phyloP scores from a whole-genome alignment of 1,284 basidiomycete species.

The Moesziomyces aphidis region DNA sequence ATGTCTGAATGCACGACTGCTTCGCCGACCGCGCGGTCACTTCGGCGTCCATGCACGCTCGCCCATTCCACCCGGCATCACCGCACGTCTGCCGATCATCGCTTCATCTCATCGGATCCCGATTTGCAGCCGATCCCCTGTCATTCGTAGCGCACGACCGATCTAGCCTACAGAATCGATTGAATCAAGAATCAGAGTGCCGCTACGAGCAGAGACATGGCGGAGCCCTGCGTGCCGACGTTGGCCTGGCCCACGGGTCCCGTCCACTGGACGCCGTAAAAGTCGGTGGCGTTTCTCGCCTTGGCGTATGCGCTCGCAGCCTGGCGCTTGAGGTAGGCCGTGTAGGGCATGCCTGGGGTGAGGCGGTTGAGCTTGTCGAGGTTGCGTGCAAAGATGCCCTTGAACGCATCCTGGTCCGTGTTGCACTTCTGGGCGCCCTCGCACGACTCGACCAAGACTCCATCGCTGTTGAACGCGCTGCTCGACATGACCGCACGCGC shows the following conservation, averaged over 20 bases:
- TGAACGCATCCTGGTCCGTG: slow-evolving; percentile 23
- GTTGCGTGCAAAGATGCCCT: slow-evolving; percentile 17
- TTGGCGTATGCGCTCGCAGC: slow-evolving; percentile 5
- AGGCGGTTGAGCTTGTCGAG: slow-evolving; percentile 12
- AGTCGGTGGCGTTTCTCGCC: slow-evolving; percentile 12
- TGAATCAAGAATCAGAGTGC: slow-evolving; percentile 2
- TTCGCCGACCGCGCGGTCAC: too few relatives aligned
- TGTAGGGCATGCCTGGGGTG: slow-evolving; percentile 1
- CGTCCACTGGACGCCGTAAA: slow-evolving; percentile 24
- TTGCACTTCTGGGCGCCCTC: slow-evolving; percentile 10
- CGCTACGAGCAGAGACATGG: slow-evolving; percentile 12
- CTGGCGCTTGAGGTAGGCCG: slow-evolving; percentile 7
- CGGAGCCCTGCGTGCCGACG: slow-evolving; percentile 19
- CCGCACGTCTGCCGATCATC: background rate
- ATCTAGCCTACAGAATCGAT: background rate
- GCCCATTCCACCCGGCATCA: too few relatives aligned
- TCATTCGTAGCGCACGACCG: background rate
- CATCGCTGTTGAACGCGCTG: slow-evolving; percentile 5
- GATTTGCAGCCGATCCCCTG: background rate
- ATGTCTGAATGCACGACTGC: too few relatives aligned
- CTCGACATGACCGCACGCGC: slow-evolving; percentile 7
- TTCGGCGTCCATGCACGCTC: background rate
- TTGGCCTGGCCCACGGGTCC: slow-evolving; percentile 14
- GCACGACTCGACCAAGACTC: slow-evolving; percentile 6
- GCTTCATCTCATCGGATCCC: background rate